Conservation (phyloP, 441 rosid species). For the Populus hybrid region DNA sequence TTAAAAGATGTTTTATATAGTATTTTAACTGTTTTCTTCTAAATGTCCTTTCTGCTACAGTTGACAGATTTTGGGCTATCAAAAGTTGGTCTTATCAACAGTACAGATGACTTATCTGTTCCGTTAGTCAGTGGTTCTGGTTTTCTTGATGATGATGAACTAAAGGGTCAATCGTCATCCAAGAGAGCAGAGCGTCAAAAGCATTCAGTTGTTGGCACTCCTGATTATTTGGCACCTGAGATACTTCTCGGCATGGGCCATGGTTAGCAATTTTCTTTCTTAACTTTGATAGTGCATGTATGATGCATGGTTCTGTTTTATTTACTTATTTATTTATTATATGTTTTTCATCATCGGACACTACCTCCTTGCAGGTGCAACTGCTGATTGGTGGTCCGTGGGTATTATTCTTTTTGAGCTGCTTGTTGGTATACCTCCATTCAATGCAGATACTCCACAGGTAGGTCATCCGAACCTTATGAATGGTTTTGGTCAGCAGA, state of each 20-base stretch:
- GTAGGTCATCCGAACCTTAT: conserved; percentile 29
- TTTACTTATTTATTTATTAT: neutral
- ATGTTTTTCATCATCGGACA: conserved; percentile 13
- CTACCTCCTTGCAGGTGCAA: conserved; percentile 53
- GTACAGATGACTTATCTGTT: conserved; percentile 95
- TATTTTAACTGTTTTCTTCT: neutral
- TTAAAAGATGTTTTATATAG: neutral
- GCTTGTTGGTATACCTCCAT: conserved; percentile 93
- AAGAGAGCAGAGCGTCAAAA: conserved; percentile 65
- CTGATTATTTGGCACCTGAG: conserved; percentile 99
- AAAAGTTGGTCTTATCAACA: conserved; percentile 93
- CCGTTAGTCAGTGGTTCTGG: conserved; percentile 55
- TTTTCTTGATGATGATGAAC: conserved; percentile 54
- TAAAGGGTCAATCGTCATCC: conserved; percentile 36
- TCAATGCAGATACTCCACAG: conserved; percentile 93
- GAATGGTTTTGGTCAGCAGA: neutral
- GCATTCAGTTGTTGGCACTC: conserved; percentile 87
- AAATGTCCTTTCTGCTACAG: conserved; percentile 53
- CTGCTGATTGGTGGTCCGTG: conserved; percentile 99
- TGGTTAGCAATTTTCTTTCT: conserved; percentile 44
- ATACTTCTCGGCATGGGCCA: conserved; percentile 99
- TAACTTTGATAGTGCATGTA: conserved; percentile 4
- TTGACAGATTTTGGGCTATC: conserved; percentile 99
- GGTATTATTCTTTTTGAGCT: conserved; percentile 92
- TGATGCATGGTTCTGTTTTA: conserved; percentile 6